Evolutionary conservation across 371 early-diverging fungal genomes (phyloP).

Genomic region (Circinella minor): DNA sequence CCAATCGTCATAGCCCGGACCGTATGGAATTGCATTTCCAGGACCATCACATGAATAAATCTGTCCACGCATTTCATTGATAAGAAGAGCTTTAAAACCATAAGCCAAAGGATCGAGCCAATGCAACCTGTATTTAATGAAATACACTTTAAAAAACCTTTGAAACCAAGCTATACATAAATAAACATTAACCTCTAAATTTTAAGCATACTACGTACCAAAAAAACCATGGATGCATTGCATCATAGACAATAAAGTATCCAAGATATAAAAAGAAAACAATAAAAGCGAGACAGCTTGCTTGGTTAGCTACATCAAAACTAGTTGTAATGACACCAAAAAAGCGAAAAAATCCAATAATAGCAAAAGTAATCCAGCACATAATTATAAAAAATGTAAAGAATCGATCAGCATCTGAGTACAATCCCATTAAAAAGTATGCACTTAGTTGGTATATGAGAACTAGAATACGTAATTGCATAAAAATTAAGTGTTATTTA

Average conservation of each 20-base stretch:
- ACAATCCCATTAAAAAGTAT: slow-evolving; percentile 49
- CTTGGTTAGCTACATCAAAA: slow-evolving; percentile 38
- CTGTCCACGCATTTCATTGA: slow-evolving; percentile 65
- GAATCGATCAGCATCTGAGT: slow-evolving; percentile 45
- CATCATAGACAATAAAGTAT: slow-evolving; percentile 34
- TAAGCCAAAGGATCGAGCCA: slow-evolving; percentile 75
- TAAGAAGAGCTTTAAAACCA: slow-evolving; percentile 61
- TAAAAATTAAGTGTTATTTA: slow-evolving; percentile 26
- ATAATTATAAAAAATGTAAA: slow-evolving; percentile 43
- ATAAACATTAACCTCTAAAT: too few relatives aligned
- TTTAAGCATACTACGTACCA: slow-evolving; percentile 32
- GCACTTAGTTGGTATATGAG: slow-evolving; percentile 47
- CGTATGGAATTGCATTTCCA: slow-evolving; percentile 45
- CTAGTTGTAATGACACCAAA: slow-evolving; percentile 50
- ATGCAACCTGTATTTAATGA: slow-evolving; percentile 16
- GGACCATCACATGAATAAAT: slow-evolving; percentile 46
- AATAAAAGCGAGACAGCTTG: slow-evolving; percentile 1
- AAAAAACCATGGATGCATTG: slow-evolving; percentile 58
- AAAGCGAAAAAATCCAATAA: slow-evolving; percentile 53
- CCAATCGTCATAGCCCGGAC: slow-evolving; percentile 46
- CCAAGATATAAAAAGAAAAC: slow-evolving; percentile 25
- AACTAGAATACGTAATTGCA: slow-evolving; percentile 53
- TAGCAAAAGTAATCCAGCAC: slow-evolving; percentile 36
- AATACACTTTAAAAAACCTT: too few relatives aligned
- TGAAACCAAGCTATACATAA: too few relatives aligned